Evolutionary conservation across 345 rosid species (phyloP), one percentile per base, ranked within the genome.

Genomic region (Pugionium dolabratum): DNA sequence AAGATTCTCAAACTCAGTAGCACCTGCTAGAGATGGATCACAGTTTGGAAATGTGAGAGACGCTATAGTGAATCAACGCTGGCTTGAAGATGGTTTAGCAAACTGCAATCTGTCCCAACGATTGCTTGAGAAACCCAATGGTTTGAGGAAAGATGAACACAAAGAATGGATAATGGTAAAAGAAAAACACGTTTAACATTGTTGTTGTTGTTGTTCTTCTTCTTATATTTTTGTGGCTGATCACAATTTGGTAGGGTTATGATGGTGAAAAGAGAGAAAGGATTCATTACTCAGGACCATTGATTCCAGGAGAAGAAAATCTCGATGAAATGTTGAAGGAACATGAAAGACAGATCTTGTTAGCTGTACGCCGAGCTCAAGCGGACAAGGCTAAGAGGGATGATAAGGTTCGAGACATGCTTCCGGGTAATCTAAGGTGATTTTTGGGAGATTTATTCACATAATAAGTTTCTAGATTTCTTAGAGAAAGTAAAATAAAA

Each of bases 321-420:
- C 66, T 93, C 0, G 99, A 90, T 29, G 97, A 90, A 60, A 90
- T 93, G 95, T 90, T 93, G 52, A 93, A 86, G 76, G 89, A 90
- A 74, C 99, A 93, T 2, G 99, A 93, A 76, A 83, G 81, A 60
- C 86, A 77, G 64, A 90, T 94, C 62, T 89, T 82, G 76, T 71
- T 82, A 36, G 97, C 92, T 40, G 92, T 94, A 5, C 86, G 95
- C 7, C 79, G 83, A 82, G 91, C 98, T 71, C 88, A 86, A n/a
- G 55, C 69, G 1, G 95, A 82, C 52, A 89, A 90, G 80, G 75
- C 75, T 60, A 74, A 69, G 65, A 65, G 77, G 2, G 78, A 75
- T 25, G 69, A 70, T 34, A 69, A 37, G 0, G 41, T 36, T 27
- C 60, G 44, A 11, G 41, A 11, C 47, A 32, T n/a, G 54, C n/a